phyloP scores from a whole-genome alignment of 495 filamentous ascomycete genomes.

The Bryoglossum gracile region DNA sequence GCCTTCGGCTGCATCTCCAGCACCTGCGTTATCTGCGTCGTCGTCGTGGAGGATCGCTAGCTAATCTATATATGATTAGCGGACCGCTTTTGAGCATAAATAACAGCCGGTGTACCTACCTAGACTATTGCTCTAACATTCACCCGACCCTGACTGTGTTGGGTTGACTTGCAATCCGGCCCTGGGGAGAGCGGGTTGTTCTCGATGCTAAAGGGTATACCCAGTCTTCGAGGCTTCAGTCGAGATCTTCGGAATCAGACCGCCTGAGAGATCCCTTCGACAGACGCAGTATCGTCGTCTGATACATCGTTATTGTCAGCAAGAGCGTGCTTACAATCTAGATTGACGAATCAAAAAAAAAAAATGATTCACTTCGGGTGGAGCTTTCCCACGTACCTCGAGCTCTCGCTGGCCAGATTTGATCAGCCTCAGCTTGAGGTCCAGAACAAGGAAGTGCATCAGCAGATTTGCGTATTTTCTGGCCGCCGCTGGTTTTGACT shows the following conservation, averaged over 20 bases:
- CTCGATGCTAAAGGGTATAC: conserved; percentile 14
- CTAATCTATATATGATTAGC: conserved; percentile 16
- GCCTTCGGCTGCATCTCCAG: conserved; percentile 8
- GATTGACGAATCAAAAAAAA: conserved; percentile 8
- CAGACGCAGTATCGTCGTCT: conserved; percentile 17
- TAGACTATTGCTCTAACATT: conserved; percentile 10
- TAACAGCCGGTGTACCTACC: conserved; percentile 10
- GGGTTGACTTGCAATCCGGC: conserved; percentile 7
- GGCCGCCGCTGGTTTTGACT: conserved; percentile 11
- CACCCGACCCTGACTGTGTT: conserved; percentile 9
- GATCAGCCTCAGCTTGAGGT: conserved; percentile 4
- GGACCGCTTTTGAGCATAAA: conserved; percentile 12
- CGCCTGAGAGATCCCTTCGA: conserved; percentile 11
- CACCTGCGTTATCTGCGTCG: background rate
- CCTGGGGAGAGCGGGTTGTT: conserved; percentile 18
- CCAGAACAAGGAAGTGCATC: conserved; percentile 7
- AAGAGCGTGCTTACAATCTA: conserved; percentile 12
- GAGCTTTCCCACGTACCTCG: conserved; percentile 4
- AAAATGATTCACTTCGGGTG: conserved; percentile 12
- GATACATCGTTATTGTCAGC: conserved; percentile 14
- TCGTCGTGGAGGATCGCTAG: conserved; percentile 12
- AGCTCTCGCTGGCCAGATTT: conserved; percentile 11
- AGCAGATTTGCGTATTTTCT: conserved; percentile 13
- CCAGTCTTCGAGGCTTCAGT: conserved; percentile 14
- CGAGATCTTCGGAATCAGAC: conserved; percentile 12